These are phyloP conservation scores for Withania somnifera DNA, from an alignment of 305 asterid genomes.

Conservation along the genomic window DNA sequence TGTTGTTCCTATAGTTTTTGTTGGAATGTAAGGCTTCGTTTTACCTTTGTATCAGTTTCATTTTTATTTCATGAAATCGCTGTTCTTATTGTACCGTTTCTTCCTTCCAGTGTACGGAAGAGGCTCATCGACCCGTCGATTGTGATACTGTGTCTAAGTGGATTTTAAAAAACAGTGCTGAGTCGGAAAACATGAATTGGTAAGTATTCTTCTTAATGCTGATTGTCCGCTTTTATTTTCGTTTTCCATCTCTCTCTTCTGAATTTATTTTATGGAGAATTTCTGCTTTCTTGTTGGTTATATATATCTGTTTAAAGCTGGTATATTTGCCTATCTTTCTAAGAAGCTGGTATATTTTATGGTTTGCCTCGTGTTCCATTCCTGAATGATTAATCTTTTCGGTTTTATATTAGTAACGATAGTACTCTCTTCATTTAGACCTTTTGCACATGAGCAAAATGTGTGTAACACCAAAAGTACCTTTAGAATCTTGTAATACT, in stretches of 20 bases:
- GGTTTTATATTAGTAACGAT: no score
- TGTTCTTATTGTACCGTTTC: conserved; percentile 8
- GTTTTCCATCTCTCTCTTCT: neutral
- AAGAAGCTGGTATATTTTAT: no score
- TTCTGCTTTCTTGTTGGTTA: no score
- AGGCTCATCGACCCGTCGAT: conserved; percentile 94
- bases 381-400: no score
- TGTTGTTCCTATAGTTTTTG: conserved; percentile 75
- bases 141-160: conserved; percentile 82
- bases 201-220: conserved; percentile 8
- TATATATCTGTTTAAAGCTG: no score
- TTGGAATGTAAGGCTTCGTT: conserved; percentile 71
- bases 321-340: no score
- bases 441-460: no score
- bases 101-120: conserved; percentile 69
- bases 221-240: neutral
- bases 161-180: conserved; percentile 83
- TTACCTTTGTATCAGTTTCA: conserved; percentile 3
- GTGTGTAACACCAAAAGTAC: no score
- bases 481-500: no score
- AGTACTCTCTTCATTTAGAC: no score
- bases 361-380: no score
- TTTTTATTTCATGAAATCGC: conserved; percentile 1
- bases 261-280: no score
- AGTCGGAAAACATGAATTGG: conserved; percentile 96